Conservation (phyloP, 2,329 filamentous ascomycete species). For the Curvularia spicifera region DNA sequence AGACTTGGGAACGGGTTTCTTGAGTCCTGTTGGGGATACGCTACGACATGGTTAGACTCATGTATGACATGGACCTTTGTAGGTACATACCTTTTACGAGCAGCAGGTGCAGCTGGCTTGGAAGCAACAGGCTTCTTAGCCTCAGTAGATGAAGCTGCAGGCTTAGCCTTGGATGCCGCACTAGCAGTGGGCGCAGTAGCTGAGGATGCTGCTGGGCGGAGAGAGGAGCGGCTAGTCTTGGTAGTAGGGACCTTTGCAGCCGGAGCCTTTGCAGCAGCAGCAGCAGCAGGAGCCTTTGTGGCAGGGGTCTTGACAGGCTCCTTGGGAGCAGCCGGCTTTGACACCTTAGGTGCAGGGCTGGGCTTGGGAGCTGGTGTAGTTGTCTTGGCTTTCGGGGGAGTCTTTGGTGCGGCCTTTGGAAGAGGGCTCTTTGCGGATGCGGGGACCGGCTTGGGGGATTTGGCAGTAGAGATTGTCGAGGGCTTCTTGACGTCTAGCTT, state of each 20-base stretch:
- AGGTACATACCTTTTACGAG: slow-evolving; percentile 22
- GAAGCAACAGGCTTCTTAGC: slow-evolving; percentile 23
- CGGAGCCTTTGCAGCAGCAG: slow-evolving; percentile 6
- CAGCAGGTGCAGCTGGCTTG: slow-evolving; percentile 21
- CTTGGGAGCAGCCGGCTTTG: slow-evolving; percentile 34
- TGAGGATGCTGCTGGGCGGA: slow-evolving; percentile 32
- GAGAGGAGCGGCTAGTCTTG: slow-evolving; percentile 39
- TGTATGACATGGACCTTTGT: not conserved
- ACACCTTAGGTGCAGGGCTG: slow-evolving; percentile 24
- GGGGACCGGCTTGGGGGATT: slow-evolving; percentile 30
- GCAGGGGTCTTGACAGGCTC: slow-evolving; percentile 28
- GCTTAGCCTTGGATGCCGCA: slow-evolving; percentile 22
- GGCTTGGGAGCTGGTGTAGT: slow-evolving; percentile 29
- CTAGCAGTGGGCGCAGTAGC: slow-evolving; percentile 35
- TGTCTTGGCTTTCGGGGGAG: slow-evolving; percentile 39
- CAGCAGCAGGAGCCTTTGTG: slow-evolving; percentile 15
- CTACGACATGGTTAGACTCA: slow-evolving; percentile 19
- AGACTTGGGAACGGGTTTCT: slow-evolving; percentile 59
- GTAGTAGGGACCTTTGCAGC: slow-evolving; percentile 21
- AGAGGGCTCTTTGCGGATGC: slow-evolving; percentile 42
- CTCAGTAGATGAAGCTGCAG: slow-evolving; percentile 12
- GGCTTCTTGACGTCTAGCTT: slow-evolving; percentile 41
- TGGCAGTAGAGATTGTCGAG: slow-evolving; percentile 42
- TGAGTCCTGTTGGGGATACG: slow-evolving; percentile 40
- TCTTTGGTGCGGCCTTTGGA: slow-evolving; percentile 38